Conservation (phyloP, 1,284 basidiomycete genomes). For the Naganishia albida region DNA sequence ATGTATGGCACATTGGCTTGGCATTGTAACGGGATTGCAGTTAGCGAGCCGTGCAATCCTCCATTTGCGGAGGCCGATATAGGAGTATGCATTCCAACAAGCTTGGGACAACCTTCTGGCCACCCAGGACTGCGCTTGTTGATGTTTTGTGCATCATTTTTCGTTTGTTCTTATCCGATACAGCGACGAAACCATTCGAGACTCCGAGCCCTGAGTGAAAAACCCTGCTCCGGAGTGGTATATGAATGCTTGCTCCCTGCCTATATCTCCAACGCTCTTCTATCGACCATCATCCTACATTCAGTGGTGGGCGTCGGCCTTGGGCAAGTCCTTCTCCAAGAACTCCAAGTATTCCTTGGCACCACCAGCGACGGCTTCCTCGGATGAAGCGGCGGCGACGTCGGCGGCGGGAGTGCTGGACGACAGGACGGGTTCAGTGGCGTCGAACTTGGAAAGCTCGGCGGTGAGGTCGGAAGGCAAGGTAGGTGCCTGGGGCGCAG, state of each 20-base stretch:
- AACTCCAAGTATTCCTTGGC: constrained; percentile 63
- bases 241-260: constrained; percentile 16
- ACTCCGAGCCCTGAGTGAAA: background rate
- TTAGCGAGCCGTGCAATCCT: constrained; percentile 11
- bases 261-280: constrained; percentile 1
- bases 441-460: constrained; percentile 79
- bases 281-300: constrained; percentile 7
- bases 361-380: constrained; percentile 55
- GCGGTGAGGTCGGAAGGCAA: constrained; percentile 75
- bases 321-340: constrained; percentile 60
- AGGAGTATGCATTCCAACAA: no score
- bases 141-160: constrained; percentile 5
- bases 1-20: constrained; percentile 25
- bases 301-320: constrained; percentile 60
- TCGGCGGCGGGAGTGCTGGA: constrained; percentile 47
- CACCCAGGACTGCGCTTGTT: background rate
- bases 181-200: background rate
- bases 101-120: background rate
- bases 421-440: constrained; percentile 66
- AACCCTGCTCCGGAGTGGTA: background rate
- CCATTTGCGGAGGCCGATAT: constrained; percentile 1
- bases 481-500: constrained; percentile 66
- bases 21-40: constrained; percentile 22
- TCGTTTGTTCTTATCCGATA: background rate
- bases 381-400: constrained; percentile 41